These are phyloP conservation scores for Lathyrus aphaca DNA, from an alignment of 306 rosid species.

Conservation along the genomic window DNA sequence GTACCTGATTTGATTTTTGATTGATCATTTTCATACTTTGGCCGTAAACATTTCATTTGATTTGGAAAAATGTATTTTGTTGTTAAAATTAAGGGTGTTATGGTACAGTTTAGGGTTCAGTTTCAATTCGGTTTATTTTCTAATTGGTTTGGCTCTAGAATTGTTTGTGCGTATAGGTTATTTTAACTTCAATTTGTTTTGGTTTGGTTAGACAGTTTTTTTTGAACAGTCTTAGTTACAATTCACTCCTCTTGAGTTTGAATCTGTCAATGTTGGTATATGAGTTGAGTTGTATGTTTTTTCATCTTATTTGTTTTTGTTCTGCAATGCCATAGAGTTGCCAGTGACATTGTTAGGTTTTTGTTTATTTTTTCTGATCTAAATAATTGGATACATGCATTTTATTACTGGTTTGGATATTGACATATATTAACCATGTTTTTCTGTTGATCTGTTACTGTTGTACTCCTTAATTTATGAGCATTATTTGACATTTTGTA, in stretches of 20 bases:
- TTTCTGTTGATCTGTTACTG: slow-evolving; percentile 1
- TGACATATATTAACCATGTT: neutral
- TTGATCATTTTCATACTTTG: neutral
- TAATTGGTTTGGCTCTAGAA: no score
- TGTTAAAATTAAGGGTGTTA: neutral
- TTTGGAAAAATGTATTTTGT: neutral
- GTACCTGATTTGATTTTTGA: neutral
- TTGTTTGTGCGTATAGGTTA: no score
- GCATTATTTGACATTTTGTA: slow-evolving; percentile 16
- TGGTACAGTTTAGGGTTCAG: no score
- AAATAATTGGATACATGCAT: neutral
- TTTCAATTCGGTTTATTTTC: no score
- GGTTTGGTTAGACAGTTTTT: no score
- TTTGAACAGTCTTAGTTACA: no score
- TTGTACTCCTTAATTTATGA: neutral
- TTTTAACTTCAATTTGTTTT: no score
- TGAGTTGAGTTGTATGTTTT: neutral
- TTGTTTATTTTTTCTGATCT: neutral
- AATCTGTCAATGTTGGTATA: neutral
- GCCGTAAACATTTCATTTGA: neutral
- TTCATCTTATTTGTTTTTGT: neutral
- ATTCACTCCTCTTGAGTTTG: neutral
- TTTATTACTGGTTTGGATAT: neutral
- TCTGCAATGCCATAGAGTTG: neutral
- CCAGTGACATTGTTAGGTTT: neutral